Evolutionary conservation across 768 basidiomycete genomes (phyloP).

Genomic region (Solioccasus polychromus): DNA sequence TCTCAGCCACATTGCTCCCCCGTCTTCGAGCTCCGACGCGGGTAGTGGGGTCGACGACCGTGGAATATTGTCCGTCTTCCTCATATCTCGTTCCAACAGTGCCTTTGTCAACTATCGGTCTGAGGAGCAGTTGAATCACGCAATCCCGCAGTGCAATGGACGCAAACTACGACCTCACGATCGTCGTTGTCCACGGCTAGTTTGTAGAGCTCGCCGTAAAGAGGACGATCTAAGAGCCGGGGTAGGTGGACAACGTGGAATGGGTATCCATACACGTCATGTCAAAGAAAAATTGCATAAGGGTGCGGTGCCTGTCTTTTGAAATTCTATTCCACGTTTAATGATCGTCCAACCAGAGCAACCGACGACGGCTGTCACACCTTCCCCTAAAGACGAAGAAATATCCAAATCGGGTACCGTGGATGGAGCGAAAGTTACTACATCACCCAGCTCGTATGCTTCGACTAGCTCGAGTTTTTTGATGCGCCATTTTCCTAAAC

Average conservation of each 20-base stretch:
- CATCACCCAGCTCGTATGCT: slow-evolving; percentile 61
- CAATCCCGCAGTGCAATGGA: slow-evolving; percentile 75
- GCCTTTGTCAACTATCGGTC: slow-evolving; percentile 88
- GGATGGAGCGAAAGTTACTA: slow-evolving; percentile 7
- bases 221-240: slow-evolving; percentile 89
- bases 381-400: slow-evolving; percentile 40
- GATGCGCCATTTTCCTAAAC: slow-evolving; percentile 69
- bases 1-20: slow-evolving; percentile 48
- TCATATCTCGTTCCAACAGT: slow-evolving; percentile 93
- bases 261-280: slow-evolving; percentile 82
- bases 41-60: slow-evolving; percentile 16
- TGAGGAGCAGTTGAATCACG: slow-evolving; percentile 56
- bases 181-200: slow-evolving; percentile 67
- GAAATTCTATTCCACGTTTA: no score
- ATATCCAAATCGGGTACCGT: not conserved
- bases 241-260: slow-evolving; percentile 87
- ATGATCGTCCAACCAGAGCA: no score
- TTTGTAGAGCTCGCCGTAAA: slow-evolving; percentile 76
- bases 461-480: slow-evolving; percentile 87
- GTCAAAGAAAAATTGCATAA: slow-evolving; percentile 59
- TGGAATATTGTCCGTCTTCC: slow-evolving; percentile 83
- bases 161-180: slow-evolving; percentile 66
- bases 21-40: slow-evolving; percentile 6
- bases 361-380: no score
- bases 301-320: no score